Conservation (phyloP, 768 basidiomycete species). For the Auricularia sp. region DNA sequence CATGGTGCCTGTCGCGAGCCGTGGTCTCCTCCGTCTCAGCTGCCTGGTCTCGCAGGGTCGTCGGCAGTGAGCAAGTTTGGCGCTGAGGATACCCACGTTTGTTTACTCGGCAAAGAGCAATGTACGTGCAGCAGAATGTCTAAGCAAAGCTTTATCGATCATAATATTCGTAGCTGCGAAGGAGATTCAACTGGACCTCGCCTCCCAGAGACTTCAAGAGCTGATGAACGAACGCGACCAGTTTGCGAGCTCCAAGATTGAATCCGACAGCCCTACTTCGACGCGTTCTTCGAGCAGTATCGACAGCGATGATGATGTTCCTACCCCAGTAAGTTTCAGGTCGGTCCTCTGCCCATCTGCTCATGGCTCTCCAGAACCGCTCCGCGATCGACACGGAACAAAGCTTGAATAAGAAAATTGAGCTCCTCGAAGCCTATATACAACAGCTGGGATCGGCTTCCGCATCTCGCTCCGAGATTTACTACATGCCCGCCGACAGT, state of each 20-base stretch:
- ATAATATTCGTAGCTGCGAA: slow-evolving; percentile 40
- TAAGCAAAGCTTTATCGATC: slow-evolving; percentile 5
- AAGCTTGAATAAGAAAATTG: slow-evolving; percentile 20
- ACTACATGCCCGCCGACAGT: slow-evolving; percentile 59
- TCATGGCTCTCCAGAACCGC: neutral
- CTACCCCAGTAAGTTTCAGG: neutral
- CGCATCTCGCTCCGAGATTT: slow-evolving; percentile 24
- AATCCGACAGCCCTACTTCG: slow-evolving; percentile 12
- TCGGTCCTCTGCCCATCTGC: no score
- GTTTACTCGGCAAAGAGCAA: slow-evolving; percentile 62
- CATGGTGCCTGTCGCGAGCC: slow-evolving; percentile 23
- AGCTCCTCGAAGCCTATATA: slow-evolving; percentile 53
- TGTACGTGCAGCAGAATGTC: slow-evolving; percentile 34
- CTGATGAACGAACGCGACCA: slow-evolving; percentile 22
- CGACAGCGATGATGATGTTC: slow-evolving; percentile 8
- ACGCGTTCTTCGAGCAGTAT: neutral
- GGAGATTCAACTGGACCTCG: slow-evolving; percentile 54
- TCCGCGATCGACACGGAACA: neutral
- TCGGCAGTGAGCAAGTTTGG: slow-evolving; percentile 65
- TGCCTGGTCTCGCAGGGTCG: slow-evolving; percentile 1
- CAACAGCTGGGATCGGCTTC: slow-evolving; percentile 40
- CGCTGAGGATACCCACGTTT: slow-evolving; percentile 70
- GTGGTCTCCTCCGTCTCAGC: slow-evolving; percentile 2
- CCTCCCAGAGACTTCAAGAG: slow-evolving; percentile 42
- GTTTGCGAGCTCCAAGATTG: slow-evolving; percentile 11